Base-by-base conservation (phyloP, 495 filamentous ascomycete genomes). In the Penicillium fimorum region DNA sequence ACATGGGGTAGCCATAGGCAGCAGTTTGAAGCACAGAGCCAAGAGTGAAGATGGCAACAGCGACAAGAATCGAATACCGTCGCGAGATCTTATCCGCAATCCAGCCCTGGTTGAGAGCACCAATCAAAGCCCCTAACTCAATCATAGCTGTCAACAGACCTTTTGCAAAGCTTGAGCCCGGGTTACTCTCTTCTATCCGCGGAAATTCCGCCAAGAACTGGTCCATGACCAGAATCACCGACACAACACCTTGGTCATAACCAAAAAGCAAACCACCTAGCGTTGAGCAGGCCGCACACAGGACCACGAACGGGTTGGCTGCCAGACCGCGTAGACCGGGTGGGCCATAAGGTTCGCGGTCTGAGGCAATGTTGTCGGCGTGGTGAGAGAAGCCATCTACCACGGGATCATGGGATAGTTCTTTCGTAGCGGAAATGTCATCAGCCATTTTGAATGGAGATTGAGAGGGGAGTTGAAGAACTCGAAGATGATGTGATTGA, bases 91-190 rank as follows among this genome's bases (percentile, higher is more conserved):
- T 79, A 58, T 86, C 83, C 0, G 83, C 82, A 35, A 85, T 73
- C 74, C 77, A 84, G 2, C 83, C 83, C 59, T 82, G 78, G 49
- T 82, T 82, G 15, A 85, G 54, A 0, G 81, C 81, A 47, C 81
- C 79, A 2, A 81, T 50, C 46, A 84, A 67, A 11, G 82, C 82
- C 11, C 82, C 81, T 38, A 84, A 58, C 57, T 84, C 82, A 41
- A 85, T 80, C 81, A 84, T 84, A 2, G 82, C 82, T 1, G 81
- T 84, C 68, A 84, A 69, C 12, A 85, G 57, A 5, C 82, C 82
- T 63, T 84, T 85, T 75, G 76, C 80, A 57, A 85, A 84, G 0
- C 79, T 79, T 6, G 76, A 71, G 2, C 78, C 77, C 4, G 76
- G 62, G 11, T 71, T 62, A 27, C 56, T 58, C 13, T 71, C 70